Evolutionary conservation across 371 early-diverging fungal genomes (phyloP).

Genomic region (Mortierella sp.): DNA sequence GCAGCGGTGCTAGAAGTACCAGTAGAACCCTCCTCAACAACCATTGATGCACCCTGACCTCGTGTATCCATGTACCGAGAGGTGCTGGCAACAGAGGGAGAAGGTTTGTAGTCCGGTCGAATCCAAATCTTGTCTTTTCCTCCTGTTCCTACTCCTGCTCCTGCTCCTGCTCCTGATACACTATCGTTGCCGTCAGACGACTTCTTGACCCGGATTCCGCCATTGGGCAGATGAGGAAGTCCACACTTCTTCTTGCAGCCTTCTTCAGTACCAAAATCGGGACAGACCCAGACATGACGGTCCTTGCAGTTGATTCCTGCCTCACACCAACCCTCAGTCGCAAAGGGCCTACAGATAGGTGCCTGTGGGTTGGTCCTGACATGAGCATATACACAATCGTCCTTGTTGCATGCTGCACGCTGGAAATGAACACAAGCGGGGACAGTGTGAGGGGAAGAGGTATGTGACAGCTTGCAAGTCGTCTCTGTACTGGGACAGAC

Average conservation of each 20-base stretch:
- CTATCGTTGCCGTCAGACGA: slow-evolving; percentile 30
- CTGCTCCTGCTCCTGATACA: slow-evolving; percentile 16
- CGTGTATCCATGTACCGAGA: slow-evolving; percentile 24
- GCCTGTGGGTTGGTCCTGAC: slow-evolving; percentile 68
- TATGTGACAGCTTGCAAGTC: slow-evolving; percentile 66
- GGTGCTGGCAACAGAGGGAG: background rate
- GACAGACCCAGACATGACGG: slow-evolving; percentile 73
- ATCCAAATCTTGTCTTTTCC: slow-evolving; percentile 15
- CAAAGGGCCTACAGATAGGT: slow-evolving; percentile 70
- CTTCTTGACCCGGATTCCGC: slow-evolving; percentile 40
- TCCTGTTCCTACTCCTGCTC: slow-evolving; percentile 3
- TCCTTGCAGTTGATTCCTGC: slow-evolving; percentile 64
- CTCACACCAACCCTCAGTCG: slow-evolving; percentile 70
- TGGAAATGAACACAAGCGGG: slow-evolving; percentile 73
- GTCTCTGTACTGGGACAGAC: slow-evolving; percentile 58
- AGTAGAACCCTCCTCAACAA: background rate
- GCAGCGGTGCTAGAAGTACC: background rate
- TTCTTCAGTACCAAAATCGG: slow-evolving; percentile 68
- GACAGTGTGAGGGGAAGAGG: slow-evolving; percentile 63
- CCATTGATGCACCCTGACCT: slow-evolving; percentile 13
- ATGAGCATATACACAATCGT: slow-evolving; percentile 66
- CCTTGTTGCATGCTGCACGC: slow-evolving; percentile 63
- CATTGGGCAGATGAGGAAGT: slow-evolving; percentile 67
- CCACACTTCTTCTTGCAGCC: slow-evolving; percentile 73
- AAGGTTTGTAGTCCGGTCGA: slow-evolving; percentile 28